Evolutionary conservation across 768 basidiomycete genomes (phyloP), one percentile per base, ranked within the genome.

Genomic region (Inosperma sp.): DNA sequence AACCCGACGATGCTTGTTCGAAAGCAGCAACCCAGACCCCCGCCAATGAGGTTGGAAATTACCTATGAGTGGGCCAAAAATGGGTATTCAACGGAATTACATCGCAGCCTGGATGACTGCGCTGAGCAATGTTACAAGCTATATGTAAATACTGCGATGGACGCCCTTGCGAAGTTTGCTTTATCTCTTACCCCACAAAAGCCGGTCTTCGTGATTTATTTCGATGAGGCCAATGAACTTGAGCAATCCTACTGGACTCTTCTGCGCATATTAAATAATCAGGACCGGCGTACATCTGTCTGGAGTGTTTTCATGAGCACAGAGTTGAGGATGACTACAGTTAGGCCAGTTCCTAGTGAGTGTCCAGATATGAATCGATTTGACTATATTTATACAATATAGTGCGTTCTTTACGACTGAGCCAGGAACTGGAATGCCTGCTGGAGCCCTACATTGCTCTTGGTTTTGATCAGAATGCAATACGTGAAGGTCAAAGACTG

Each of bases 141-240:
- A 14, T 12, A 22, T 22, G 7, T 13, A 9, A 31, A 35, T 35
- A 14, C 34, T 35, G 34, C 17, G 34, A 35, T 35, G 34, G 34
- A 35, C 5, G 34, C 5, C 4, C 34, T 17, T 13, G 17, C 13
- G 17, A 35, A 13, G 13, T 17, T 13, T 35, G 34, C 34, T 17
- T n/a, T n/a, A n/a, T n/a, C 16, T 7, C 27, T 45, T 9, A 14
- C 7, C 27, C 23, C 34, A 25, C 12, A 49, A 49, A 39, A 19
- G 14, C 36, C 25, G 13, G 16, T 58, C n/a, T 43, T 26, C 27
- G 26, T 59, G 21, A 54, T 46, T n/a, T 58, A 56, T 30, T 52
- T 59, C 23, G 59, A 59, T 26, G 56, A 57, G 41, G 59, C 56
- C n/a, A 33, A 53, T 3, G 54, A 50, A 21, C 52, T 59, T 14